Conservation (phyloP, 1,139 yeast genomes). For the Hyphopichia fennica region DNA sequence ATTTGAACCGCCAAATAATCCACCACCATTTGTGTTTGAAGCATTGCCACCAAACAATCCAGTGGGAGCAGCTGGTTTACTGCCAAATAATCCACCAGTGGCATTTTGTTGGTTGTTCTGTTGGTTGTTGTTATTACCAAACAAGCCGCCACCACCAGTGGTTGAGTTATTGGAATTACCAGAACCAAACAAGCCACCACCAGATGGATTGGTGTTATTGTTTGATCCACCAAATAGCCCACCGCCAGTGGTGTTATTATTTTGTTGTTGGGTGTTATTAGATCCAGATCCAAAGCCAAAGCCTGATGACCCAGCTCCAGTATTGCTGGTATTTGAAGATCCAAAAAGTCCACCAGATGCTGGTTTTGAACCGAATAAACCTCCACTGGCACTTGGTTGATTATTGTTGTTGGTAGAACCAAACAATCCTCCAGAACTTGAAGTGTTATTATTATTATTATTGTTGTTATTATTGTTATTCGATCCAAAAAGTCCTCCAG, state of each 20-base stretch:
- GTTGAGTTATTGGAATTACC: conserved; percentile 5
- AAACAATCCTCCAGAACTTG: conserved; percentile 19
- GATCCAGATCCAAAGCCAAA: background rate
- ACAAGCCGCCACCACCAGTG: conserved; percentile 29
- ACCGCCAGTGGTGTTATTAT: conserved; percentile 15
- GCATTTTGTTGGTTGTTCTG: conserved; percentile 11
- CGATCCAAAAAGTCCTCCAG: conserved; percentile 27
- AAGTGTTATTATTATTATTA: conserved; percentile 7
- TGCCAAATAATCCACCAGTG: conserved; percentile 23
- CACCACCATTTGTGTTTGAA: conserved; percentile 13
- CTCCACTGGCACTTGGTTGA: conserved; percentile 18
- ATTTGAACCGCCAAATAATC: conserved; percentile 20
- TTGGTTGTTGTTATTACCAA: conserved; percentile 25
- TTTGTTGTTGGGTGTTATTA: conserved; percentile 1
- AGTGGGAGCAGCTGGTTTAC: conserved; percentile 9
- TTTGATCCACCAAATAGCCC: conserved; percentile 35
- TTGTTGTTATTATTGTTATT: conserved; percentile 11
- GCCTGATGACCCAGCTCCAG: conserved; percentile 10
- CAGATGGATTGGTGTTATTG: conserved; percentile 9
- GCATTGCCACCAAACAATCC: conserved; percentile 23
- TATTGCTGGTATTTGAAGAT: conserved; percentile 2
- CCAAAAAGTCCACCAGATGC: conserved; percentile 14
- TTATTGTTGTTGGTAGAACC: conserved; percentile 10
- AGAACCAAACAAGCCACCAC: conserved; percentile 23
- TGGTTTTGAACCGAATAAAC: conserved; percentile 26